Evolutionary conservation across 345 rosid genomes (phyloP).

Genomic region (Citrus reticulata): DNA sequence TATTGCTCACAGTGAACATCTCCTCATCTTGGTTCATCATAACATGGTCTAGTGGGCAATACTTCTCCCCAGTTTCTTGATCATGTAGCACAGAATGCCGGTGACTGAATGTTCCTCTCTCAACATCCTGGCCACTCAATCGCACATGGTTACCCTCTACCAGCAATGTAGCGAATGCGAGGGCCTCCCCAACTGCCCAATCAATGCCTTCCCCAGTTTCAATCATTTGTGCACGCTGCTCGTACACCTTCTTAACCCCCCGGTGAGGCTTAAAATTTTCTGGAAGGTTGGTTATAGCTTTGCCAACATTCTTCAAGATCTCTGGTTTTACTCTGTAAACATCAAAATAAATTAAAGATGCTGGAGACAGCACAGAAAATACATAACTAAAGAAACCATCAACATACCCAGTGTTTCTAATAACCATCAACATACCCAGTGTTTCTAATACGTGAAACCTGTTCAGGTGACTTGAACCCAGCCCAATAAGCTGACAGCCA

Average conservation of each 20-base stretch:
- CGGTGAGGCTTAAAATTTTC: constrained; percentile 72
- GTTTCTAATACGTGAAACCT: constrained; percentile 69
- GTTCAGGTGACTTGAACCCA: constrained; percentile 80
- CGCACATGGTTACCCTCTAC: constrained; percentile 92
- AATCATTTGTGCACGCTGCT: constrained; percentile 71
- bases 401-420: constrained; percentile 69
- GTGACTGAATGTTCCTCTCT: constrained; percentile 86
- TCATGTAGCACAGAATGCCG: constrained; percentile 76
- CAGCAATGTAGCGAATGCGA: constrained; percentile 71
- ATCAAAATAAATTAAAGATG: constrained; percentile 7
- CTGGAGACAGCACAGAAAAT: background rate
- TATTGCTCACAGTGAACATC: constrained; percentile 89
- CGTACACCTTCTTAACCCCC: constrained; percentile 76
- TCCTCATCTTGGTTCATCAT: constrained; percentile 65
- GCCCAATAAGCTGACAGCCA: constrained; percentile 87
- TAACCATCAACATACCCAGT: constrained; percentile 48
- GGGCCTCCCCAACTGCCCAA: constrained; percentile 85
- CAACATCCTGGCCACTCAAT: constrained; percentile 88
- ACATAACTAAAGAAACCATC: background rate
- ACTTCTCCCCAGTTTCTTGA: constrained; percentile 68
- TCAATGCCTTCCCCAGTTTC: constrained; percentile 84
- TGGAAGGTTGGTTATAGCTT: constrained; percentile 68
- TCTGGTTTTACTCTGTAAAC: constrained; percentile 72
- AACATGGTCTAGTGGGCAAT: constrained; percentile 75
- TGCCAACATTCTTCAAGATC: constrained; percentile 78